phyloP scores from a whole-genome alignment of 1,284 basidiomycete species.

The Ganoderma multipileum region DNA sequence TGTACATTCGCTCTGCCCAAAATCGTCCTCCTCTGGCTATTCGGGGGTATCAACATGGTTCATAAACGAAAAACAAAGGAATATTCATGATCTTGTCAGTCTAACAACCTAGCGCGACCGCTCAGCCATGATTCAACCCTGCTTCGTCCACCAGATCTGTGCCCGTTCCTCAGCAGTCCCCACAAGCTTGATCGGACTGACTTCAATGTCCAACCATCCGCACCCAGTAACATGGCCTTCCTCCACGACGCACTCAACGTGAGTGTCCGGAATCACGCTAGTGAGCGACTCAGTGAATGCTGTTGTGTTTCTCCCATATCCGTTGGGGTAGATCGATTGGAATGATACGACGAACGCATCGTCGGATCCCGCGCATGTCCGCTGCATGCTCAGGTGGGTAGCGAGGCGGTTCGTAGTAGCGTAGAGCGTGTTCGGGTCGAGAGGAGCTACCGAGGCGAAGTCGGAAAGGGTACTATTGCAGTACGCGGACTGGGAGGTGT shows the following conservation, averaged over 20 bases:
- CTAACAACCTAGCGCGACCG: not conserved
- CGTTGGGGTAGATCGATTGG: slow-evolving; percentile 35
- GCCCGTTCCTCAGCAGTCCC: not conserved
- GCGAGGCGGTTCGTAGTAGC: slow-evolving; percentile 14
- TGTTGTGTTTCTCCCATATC: slow-evolving; percentile 36
- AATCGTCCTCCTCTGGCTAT: not conserved
- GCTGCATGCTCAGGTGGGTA: slow-evolving; percentile 31
- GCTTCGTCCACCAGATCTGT: slow-evolving; percentile 3
- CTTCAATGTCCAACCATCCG: not conserved
- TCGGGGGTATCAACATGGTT: not conserved
- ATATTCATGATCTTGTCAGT: not conserved
- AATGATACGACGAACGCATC: slow-evolving; percentile 26
- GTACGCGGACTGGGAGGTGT: slow-evolving; percentile 27
- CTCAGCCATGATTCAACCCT: not conserved
- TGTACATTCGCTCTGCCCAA: no score
- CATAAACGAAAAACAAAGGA: not conserved
- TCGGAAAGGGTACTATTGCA: slow-evolving; percentile 34
- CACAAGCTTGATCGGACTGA: not conserved
- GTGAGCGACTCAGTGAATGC: slow-evolving; percentile 36
- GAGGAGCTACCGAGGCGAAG: slow-evolving; percentile 37
- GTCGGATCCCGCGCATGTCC: slow-evolving; percentile 9
- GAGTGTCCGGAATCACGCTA: slow-evolving; percentile 30
- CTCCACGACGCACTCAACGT: slow-evolving; percentile 30
- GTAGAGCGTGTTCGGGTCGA: slow-evolving; percentile 22
- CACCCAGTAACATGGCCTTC: not conserved